Conservation (phyloP, 495 filamentous ascomycete genomes). For the Aspergillus haitiensis region DNA sequence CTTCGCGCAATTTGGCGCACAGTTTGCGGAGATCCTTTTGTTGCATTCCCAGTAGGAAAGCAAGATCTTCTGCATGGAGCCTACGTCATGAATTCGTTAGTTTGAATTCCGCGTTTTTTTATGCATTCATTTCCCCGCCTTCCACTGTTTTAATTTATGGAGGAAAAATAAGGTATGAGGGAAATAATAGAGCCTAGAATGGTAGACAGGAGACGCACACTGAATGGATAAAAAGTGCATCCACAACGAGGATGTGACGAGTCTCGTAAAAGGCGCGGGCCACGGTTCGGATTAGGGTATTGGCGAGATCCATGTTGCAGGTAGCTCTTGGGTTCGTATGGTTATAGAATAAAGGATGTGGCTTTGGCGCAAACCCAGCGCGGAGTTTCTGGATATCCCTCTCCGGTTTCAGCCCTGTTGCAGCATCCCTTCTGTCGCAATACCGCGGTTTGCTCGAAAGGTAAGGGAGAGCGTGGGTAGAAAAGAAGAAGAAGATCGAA, state of each 20-base stretch:
- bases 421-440: neutral
- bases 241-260: conserved; percentile 82
- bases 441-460: neutral
- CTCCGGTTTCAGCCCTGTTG: neutral
- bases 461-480: too few relatives aligned
- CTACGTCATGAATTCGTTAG: conserved; percentile 38
- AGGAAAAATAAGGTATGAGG: neutral
- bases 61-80: conserved; percentile 83
- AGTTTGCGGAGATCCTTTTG: conserved; percentile 86
- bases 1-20: conserved; percentile 78
- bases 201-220: conserved; percentile 53
- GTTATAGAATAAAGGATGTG: neutral
- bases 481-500: too few relatives aligned
- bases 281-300: conserved; percentile 82
- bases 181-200: too few relatives aligned
- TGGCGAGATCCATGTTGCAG: conserved; percentile 73
- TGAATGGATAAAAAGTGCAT: conserved; percentile 89
- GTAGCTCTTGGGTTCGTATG: neutral
- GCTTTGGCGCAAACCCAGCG: conserved; percentile 1
- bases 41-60: conserved; percentile 79
- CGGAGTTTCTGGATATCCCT: neutral
- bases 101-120: too few relatives aligned
- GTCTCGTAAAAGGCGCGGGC: conserved; percentile 91
- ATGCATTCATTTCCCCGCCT: neutral
- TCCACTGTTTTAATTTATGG: neutral